Evolutionary conservation across 2,329 filamentous ascomycete genomes (phyloP), one percentile per base, ranked within the genome.

Genomic region (Phialocephala subalpina): DNA sequence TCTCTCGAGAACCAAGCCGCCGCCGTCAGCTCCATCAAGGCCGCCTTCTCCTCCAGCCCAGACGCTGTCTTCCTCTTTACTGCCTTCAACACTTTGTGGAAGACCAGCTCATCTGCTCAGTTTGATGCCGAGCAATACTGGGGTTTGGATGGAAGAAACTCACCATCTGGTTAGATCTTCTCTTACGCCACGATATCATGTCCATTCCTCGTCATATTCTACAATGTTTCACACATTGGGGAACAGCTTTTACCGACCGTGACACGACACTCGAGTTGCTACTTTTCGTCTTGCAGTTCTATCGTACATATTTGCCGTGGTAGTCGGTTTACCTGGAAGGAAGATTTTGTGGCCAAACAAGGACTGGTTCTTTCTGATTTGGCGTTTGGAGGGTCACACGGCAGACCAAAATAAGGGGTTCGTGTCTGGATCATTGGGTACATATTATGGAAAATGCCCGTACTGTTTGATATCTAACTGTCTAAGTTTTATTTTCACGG

Each of bases 41-140:
- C 76, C 42, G 81, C 82, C 2, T 93, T 93, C 75, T 74, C 80
- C 16, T 75, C 78, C 58, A 84, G 80, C 58, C 77, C 80, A 0
- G 76, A 77, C 2, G 78, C 88, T 62, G 74, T 95, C 52, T 85
- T 94, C 70, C 81, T 97, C 25, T 95, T 96, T 80, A 91, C 90
- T 33, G 90, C 92, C 3, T 95, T 90, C 80, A 91, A 97, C 78
- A 91, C 93, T 68, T 74, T 83, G 59, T 97, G 93, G 93, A 97
- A 97, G 83, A 77, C 80, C 47, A 85, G 91, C 70, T 84, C 81
- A 61, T 77, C 81, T 2, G 82, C 78, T 25, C 90, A 90, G 1
- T 92, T 90, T 77, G 85, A 87, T 65, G 87, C 91, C 2, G 93
- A 97, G 80, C 86, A 89, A 77, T 93, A 84, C 79, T 96, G 92